Evolutionary conservation across 1,139 yeast genomes (phyloP).

Genomic region (Insectozyma bohioensis): DNA sequence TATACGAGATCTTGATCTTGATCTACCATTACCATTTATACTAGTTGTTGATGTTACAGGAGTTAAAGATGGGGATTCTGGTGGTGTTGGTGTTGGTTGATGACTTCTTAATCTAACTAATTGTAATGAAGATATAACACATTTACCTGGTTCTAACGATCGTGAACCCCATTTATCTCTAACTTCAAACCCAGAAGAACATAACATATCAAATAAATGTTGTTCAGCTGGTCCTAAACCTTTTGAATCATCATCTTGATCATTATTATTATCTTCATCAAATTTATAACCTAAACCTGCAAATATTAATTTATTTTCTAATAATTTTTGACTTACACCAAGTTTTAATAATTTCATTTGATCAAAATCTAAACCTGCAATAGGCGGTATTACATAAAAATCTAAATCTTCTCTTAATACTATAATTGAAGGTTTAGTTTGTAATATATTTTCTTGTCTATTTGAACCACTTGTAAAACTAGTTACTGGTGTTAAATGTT

Average conservation of each 20-base stretch:
- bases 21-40: slow-evolving; percentile 24
- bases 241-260: slow-evolving; percentile 16
- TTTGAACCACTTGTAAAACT: slow-evolving; percentile 14
- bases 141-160: slow-evolving; percentile 78
- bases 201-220: slow-evolving; percentile 91
- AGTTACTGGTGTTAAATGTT: slow-evolving; percentile 23
- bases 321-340: slow-evolving; percentile 57
- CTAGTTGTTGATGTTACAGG: slow-evolving; percentile 49
- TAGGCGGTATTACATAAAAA: slow-evolving; percentile 84
- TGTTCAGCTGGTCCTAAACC: slow-evolving; percentile 89
- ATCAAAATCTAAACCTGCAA: slow-evolving; percentile 46
- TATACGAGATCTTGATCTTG: slow-evolving; percentile 47
- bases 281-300: slow-evolving; percentile 61
- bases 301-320: slow-evolving; percentile 62
- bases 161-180: slow-evolving; percentile 86
- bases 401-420: slow-evolving; percentile 94
- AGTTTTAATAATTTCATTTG: slow-evolving; percentile 65
- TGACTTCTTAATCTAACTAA: slow-evolving; percentile 61
- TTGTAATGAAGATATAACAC: slow-evolving; percentile 83
- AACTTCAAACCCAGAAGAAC: slow-evolving; percentile 78
- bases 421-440: slow-evolving; percentile 85
- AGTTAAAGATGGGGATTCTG: slow-evolving; percentile 48
- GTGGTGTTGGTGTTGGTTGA: slow-evolving; percentile 26
- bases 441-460: slow-evolving; percentile 52
- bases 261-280: slow-evolving; percentile 18